Percentiles rank a stretch among this genome's conserved stretches.
Evolutionary conservation across 257 asterid species (phyloP).

Genomic region (Gardenia jasminoides): DNA sequence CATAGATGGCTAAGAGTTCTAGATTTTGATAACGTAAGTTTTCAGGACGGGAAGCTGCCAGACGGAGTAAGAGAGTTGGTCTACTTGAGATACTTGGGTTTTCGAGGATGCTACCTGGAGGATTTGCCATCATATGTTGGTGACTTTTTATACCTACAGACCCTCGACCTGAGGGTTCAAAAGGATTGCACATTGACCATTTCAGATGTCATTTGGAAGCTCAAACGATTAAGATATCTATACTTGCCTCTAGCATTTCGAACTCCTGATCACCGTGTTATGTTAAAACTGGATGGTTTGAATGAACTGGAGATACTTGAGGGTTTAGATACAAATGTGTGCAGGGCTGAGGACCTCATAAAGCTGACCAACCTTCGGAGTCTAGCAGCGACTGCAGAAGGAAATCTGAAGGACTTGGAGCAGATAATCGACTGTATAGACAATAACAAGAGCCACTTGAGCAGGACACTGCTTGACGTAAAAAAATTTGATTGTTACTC

Average conservation of each 20-base stretch:
- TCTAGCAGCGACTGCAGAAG: not conserved
- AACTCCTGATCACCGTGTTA: not conserved
- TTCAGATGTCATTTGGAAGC: slow-evolving; percentile 5
- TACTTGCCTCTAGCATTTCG: slow-evolving; percentile 24
- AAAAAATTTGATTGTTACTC: slow-evolving; percentile 22
- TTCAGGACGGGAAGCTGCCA: not conserved
- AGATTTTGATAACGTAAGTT: slow-evolving; percentile 12
- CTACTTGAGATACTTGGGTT: slow-evolving; percentile 30
- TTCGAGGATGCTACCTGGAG: slow-evolving; percentile 18
- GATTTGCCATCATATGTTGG: slow-evolving; percentile 20
- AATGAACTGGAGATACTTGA: slow-evolving; percentile 23
- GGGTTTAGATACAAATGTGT: slow-evolving; percentile 21
- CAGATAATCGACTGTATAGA: not conserved
- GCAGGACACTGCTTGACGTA: slow-evolving; percentile 6
- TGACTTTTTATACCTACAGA: slow-evolving; percentile 20
- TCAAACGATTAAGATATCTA: slow-evolving; percentile 19
- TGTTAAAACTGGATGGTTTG: slow-evolving; percentile 18
- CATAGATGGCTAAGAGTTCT: slow-evolving; percentile 10
- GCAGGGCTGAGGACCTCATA: slow-evolving; percentile 11
- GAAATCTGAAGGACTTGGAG: slow-evolving; percentile 6
- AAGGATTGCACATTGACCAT: not conserved
- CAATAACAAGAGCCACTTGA: not conserved
- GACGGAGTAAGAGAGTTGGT: not conserved
- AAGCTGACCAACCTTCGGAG: slow-evolving; percentile 1
- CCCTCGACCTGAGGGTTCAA: slow-evolving; percentile 30